phyloP scores from a whole-genome alignment of 495 filamentous ascomycete species.

The Penicillium silybi region DNA sequence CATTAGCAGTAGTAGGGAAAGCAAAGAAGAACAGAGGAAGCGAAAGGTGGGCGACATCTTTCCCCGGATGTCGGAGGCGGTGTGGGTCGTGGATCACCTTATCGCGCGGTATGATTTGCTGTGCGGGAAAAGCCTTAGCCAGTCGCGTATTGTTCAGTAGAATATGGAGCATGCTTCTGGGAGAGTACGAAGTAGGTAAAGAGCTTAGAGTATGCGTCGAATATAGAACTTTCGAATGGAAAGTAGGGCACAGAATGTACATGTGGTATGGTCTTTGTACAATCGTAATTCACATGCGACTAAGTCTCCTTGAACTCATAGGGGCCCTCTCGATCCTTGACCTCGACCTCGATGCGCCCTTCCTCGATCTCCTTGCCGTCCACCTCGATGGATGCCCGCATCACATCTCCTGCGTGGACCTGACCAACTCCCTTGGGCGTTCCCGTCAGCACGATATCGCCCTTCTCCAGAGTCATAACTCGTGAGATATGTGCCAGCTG shows the following conservation, averaged over 20 bases:
- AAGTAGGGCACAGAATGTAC: too few relatives aligned
- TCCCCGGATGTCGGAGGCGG: constrained; percentile 5
- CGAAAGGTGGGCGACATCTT: background rate
- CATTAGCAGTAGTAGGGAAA: background rate
- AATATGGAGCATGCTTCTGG: too few relatives aligned
- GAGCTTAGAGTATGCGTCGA: too few relatives aligned
- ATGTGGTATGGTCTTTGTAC: too few relatives aligned
- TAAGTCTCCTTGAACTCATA: constrained; percentile 48
- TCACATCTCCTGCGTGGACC: constrained; percentile 81
- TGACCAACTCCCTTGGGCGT: constrained; percentile 94
- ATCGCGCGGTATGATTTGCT: constrained; percentile 8
- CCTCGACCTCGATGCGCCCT: constrained; percentile 76
- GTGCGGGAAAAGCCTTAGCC: constrained; percentile 16
- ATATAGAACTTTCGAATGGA: too few relatives aligned
- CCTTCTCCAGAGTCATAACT: constrained; percentile 90
- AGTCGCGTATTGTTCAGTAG: background rate
- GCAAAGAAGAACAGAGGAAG: background rate
- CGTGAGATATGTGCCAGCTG: constrained; percentile 84
- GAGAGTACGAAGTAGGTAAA: too few relatives aligned
- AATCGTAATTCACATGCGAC: background rate
- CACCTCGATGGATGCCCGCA: constrained; percentile 80
- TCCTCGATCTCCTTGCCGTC: constrained; percentile 81
- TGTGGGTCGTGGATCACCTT: constrained; percentile 6
- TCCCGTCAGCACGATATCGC: constrained; percentile 89
- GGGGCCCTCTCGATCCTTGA: constrained; percentile 62